These are phyloP conservation scores for Glonium stellatum DNA, from an alignment of 495 filamentous ascomycete species.

Conservation along the genomic window DNA sequence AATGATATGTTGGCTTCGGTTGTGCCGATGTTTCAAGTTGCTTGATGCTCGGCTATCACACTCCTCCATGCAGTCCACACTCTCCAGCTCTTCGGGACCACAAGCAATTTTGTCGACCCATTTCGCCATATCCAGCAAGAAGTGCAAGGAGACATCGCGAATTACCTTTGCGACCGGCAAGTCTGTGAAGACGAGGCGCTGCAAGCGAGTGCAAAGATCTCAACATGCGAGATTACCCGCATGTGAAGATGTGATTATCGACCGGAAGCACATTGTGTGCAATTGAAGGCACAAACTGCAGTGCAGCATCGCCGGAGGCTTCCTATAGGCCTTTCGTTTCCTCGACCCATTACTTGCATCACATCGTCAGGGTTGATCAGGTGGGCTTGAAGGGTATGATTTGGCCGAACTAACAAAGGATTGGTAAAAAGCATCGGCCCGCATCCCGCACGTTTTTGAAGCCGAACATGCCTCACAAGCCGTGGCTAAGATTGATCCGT, in stretches of 20 bases:
- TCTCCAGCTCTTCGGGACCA: not conserved
- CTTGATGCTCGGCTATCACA: not conserved
- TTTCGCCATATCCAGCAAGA: not conserved
- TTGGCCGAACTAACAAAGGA: not conserved
- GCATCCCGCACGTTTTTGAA: conserved; percentile 2
- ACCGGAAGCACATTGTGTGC: not conserved
- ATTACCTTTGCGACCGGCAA: no score
- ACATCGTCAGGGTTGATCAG: not conserved
- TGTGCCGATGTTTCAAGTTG: not conserved
- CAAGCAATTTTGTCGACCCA: not conserved
- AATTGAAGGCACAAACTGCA: not conserved
- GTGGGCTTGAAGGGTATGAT: not conserved
- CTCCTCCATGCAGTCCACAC: not conserved
- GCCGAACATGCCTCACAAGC: conserved; percentile 3
- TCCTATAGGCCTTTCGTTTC: not conserved
- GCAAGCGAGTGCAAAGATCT: not conserved
- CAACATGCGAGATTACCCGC: not conserved
- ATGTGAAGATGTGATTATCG: conserved; percentile 5
- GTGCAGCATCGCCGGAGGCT: not conserved
- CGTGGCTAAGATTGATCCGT: not conserved
- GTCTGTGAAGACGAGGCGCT: no score
- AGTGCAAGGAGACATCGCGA: no score
- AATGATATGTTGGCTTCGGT: not conserved
- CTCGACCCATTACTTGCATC: not conserved
- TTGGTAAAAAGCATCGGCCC: not conserved